These are phyloP conservation scores for Phytophthora colocasiae DNA, from an alignment of 352 stramenopile species.

Conservation along the genomic window DNA sequence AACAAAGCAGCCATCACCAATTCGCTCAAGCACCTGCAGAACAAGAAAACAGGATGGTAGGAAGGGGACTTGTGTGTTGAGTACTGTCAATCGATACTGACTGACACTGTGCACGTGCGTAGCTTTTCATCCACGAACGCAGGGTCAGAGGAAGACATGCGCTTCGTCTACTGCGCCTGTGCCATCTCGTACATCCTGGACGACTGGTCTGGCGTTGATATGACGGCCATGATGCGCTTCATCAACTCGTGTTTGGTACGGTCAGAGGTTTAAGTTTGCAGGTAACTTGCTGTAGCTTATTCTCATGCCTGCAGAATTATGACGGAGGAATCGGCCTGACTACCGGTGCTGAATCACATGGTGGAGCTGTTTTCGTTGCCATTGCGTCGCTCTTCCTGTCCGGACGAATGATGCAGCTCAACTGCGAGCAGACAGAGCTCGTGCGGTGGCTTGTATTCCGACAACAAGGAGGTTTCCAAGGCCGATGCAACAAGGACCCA, in stretches of 20 bases:
- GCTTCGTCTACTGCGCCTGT: conserved; percentile 90
- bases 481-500: conserved; percentile 90
- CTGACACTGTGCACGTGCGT: background rate
- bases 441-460: conserved; percentile 87
- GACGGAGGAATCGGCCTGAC: conserved; percentile 85
- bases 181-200: conserved; percentile 89
- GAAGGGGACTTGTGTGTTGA: background rate
- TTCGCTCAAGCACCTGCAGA: conserved; percentile 75
- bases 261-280: background rate
- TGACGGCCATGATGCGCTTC: conserved; percentile 71
- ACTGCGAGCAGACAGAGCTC: conserved; percentile 70
- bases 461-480: conserved; percentile 89
- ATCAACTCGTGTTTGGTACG: conserved; percentile 85
- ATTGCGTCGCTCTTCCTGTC: conserved; percentile 78
- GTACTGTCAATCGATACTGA: no score
- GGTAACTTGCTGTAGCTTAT: conserved; percentile 11
- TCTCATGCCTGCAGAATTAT: conserved; percentile 57
- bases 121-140: conserved; percentile 77
- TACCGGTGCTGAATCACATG: conserved; percentile 72
- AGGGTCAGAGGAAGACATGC: conserved; percentile 89
- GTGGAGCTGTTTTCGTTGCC: conserved; percentile 76
- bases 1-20: conserved; percentile 74
- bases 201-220: conserved; percentile 85
- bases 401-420: conserved; percentile 71
- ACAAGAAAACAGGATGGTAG: conserved; percentile 75